phyloP scores from a whole-genome alignment of 768 basidiomycete genomes.

The Strobilomyces echinocephalus region DNA sequence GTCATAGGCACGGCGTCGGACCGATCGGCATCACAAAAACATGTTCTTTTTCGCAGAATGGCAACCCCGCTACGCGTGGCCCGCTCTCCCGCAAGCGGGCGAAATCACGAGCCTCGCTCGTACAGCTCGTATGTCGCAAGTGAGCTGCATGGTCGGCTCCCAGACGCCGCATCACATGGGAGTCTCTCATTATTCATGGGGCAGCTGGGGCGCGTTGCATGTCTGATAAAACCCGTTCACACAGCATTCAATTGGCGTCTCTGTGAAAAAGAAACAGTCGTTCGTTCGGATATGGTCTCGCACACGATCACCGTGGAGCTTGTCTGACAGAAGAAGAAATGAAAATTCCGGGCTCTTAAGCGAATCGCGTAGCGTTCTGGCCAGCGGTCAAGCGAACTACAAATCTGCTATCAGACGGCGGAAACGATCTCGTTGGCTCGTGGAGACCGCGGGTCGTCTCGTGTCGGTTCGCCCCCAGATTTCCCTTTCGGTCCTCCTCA shows the following conservation, averaged over 20 bases:
- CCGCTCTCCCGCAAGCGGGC: slow-evolving; percentile 3
- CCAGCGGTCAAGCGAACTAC: too few relatives aligned
- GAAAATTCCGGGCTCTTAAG: background rate
- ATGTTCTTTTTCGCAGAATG: background rate
- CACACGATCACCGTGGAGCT: background rate
- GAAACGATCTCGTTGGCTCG: background rate
- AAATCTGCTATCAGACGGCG: too few relatives aligned
- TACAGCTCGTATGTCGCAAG: too few relatives aligned
- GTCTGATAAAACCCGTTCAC: background rate
- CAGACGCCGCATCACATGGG: background rate
- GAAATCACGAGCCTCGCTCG: background rate
- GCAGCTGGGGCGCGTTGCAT: background rate
- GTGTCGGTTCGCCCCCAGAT: background rate
- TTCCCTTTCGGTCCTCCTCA: background rate
- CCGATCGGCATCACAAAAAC: background rate
- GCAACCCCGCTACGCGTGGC: background rate
- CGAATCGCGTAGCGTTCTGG: background rate
- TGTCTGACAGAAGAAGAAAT: background rate
- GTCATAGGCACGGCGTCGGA: background rate
- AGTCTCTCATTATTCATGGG: background rate
- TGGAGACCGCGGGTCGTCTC: background rate
- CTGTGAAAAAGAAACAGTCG: background rate
- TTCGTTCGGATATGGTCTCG: background rate
- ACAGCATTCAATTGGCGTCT: background rate
- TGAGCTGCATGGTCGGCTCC: background rate